Conservation (phyloP, 2,329 filamentous ascomycete genomes). For the Pseudogymnoascus sp. region DNA sequence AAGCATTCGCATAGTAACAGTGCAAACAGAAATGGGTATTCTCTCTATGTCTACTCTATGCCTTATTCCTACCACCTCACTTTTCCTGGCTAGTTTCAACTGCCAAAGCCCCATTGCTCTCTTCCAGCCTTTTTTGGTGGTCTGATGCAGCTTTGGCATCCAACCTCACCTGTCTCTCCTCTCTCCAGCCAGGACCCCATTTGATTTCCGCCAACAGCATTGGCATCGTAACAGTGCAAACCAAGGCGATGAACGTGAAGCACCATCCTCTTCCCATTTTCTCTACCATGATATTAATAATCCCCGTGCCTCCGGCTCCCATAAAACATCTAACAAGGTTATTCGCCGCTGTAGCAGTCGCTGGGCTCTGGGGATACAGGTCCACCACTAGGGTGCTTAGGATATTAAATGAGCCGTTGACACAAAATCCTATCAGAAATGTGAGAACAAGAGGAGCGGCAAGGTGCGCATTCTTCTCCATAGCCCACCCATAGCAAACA, state of each 20-base stretch:
- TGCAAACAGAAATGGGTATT: conserved; percentile 34
- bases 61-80: background rate
- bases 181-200: conserved; percentile 43
- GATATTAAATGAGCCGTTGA: conserved; percentile 56
- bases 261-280: conserved; percentile 14
- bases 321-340: conserved; percentile 11
- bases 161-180: conserved; percentile 39
- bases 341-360: conserved; percentile 10
- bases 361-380: conserved; percentile 4
- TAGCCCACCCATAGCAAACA: conserved; percentile 50
- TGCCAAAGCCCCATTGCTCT: background rate
- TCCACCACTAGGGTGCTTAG: conserved; percentile 13
- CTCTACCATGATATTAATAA: conserved; percentile 12
- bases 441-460: conserved; percentile 48
- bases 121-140: conserved; percentile 20
- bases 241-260: conserved; percentile 39
- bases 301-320: background rate
- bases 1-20: conserved; percentile 41
- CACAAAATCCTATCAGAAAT: conserved; percentile 48
- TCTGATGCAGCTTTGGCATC: conserved; percentile 24
- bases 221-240: conserved; percentile 42
- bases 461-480: conserved; percentile 43
- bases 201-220: conserved; percentile 42
- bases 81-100: background rate
- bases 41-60: background rate